Base-by-base conservation (phyloP, 176 grass and related monocot species). In the Tillandsia fasciculata region DNA sequence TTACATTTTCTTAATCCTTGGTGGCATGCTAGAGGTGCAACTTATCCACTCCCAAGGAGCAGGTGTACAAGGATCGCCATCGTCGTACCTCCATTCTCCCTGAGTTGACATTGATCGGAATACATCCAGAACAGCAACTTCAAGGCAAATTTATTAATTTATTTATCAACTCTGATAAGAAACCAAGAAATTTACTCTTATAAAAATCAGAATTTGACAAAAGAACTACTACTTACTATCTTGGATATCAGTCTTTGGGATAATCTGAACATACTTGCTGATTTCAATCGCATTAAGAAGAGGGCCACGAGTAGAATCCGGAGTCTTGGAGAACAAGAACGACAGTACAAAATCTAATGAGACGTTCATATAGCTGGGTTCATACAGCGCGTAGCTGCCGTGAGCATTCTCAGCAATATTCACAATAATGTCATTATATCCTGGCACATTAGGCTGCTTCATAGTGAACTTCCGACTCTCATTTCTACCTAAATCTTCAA, bases 321-420 rank as follows among this genome's bases (percentile, higher is more conserved):
- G 65, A 67, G 65, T 67, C 65, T 67, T 67, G 29, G 65, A 47
- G 65, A 67, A 67, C 48, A 67, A 49, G 33, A 49, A 67, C 48
- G 65, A 67, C 17, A 67, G 65, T 47, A 67, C 65, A 67, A 67
- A 67, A 67, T 67, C 65, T 9, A 67, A 47, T 67, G 65, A 67
- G 33, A 67, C 33, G 48, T 67, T 67, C 65, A 67, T 67, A 49
- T 49, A 67, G 33, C 65, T 67, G 26, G 65, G 65, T 67, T 67
- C 65, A 42, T 67, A 67, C 1, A 67, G 65, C 2, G 65, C 65
- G 48, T 67, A 67, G 14, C 65, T 49, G 11, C 65, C 65, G 49
- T 67, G 10, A 42, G 65, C 65, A 67, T 67, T 67, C 65, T 67
- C 65, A 67, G 12, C 28, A 15, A 67, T 67, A 67, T 67, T 67